Percentiles rank a stretch among this genome's conserved stretches.
Evolutionary conservation across 306 rosid genomes (phyloP).

Genomic region (Geum urbanum): DNA sequence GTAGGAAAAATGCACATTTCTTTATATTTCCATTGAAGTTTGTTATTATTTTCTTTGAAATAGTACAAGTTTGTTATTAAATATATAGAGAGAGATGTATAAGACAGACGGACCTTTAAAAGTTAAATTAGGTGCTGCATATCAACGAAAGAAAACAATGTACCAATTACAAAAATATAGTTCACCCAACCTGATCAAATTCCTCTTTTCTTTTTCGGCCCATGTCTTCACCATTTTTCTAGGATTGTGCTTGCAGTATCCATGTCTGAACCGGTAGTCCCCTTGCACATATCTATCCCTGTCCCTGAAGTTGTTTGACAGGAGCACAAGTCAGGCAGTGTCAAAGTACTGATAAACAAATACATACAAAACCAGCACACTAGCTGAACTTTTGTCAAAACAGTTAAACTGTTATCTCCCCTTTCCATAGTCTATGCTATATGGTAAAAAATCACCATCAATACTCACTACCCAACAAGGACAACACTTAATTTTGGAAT

Average conservation of each 20-base stretch:
- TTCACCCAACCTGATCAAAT: conserved; percentile 60
- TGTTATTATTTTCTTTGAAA: no score
- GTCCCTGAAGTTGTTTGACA: conserved; percentile 54
- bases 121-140: background rate
- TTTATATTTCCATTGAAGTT: background rate
- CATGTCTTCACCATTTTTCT: conserved; percentile 97
- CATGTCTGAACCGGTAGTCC: conserved; percentile 76
- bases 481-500: background rate
- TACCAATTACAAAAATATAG: background rate
- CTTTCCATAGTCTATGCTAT: background rate
- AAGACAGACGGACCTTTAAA: background rate
- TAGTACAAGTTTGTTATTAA: no score
- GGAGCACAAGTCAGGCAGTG: conserved; percentile 16
- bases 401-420: background rate
- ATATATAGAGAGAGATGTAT: background rate
- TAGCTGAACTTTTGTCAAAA: background rate
- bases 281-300: conserved; percentile 96
- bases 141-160: background rate
- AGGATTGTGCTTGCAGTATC: conserved; percentile 85
- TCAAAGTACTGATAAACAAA: conserved; percentile 8
- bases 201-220: conserved; percentile 98
- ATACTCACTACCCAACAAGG: background rate
- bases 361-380: background rate
- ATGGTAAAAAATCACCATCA: background rate
- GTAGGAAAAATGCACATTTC: no score